These are phyloP conservation scores for Protea cynaroides DNA, from an alignment of 164 flowering plant species.

Conservation along the genomic window DNA sequence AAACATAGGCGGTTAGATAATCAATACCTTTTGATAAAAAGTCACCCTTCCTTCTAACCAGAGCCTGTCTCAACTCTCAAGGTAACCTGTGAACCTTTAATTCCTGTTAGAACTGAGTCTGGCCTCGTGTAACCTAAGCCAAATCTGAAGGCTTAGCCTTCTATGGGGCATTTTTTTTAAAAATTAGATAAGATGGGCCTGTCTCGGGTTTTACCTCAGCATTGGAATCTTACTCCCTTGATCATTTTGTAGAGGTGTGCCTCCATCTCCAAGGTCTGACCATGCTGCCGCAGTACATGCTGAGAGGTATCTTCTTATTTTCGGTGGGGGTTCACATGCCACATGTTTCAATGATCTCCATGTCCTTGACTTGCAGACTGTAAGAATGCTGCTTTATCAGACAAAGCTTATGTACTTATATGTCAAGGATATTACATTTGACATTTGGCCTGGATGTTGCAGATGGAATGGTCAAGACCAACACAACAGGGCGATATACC, in stretches of 20 bases:
- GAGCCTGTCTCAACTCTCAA: background rate
- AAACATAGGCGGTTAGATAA: too few species aligned
- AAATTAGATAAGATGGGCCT: background rate
- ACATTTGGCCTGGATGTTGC: constrained; percentile 5
- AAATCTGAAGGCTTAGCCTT: background rate
- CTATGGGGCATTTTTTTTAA: too few species aligned
- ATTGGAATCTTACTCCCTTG: constrained; percentile 7
- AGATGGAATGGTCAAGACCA: constrained; percentile 99
- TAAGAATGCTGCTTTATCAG: constrained; percentile 31
- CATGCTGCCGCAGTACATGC: constrained; percentile 99
- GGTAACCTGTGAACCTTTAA: too few species aligned
- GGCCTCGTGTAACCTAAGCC: too few species aligned
- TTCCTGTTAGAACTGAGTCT: background rate
- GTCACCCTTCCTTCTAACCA: too few species aligned
- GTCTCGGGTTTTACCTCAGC: background rate
- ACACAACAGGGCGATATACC: constrained; percentile 87
- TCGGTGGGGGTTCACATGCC: constrained; percentile 99
- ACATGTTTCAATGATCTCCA: constrained; percentile 97
- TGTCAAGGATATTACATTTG: background rate
- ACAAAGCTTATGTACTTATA: constrained; percentile 1
- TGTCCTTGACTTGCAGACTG: constrained; percentile 91
- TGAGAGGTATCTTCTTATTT: constrained; percentile 90
- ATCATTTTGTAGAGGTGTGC: constrained; percentile 57
- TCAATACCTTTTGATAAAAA: too few species aligned
- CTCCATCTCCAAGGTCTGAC: constrained; percentile 99